Base-by-base conservation (phyloP, 805 yeast genomes). In the Candida parachauliodes region DNA sequence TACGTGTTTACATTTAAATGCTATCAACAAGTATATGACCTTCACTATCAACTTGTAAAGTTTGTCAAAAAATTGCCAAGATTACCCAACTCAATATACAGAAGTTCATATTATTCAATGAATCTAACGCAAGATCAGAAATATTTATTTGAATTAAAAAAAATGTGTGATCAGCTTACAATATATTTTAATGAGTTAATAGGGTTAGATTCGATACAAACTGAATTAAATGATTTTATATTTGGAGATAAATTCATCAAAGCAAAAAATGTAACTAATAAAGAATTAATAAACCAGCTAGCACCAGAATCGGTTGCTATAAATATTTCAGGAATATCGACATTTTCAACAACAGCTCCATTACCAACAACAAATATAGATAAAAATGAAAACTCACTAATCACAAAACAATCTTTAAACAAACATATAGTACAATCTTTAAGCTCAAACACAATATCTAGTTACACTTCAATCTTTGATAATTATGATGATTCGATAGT, bases 1-100 rank as follows among this genome's bases (percentile, higher is more conserved):
- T 19, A 18, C 15, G 40, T 29, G 15, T 58, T 3, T 54, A 47
- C 36, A 32, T 64, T 16, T 22, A 65, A 63, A 40, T 44, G 47
- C 26, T 65, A 66, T 43, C 62, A 62, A 37, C 68, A 66, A 28
- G 63, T 68, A 33, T 63, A 62, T 45, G 45, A 58, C 21, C 48
- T 68, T 28, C 69, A 65, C 39, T 25, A 48, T 8, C 29, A 34
- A 1, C 40, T 60, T 19, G 20, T 42, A 21, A 32, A 32, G 7
- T 16, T 10, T 38, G 12, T 28, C 32, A 25, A 34, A 2, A 31
- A 41, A 31, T 38, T 34, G 20, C 67, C 68, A 3, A 49, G 47
- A 29, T 46, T 62, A 15, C 70, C 70, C 0, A 50, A 50, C 25
- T 68, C 68, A 12, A 43, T 54, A 12, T 44, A 17, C 14, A 5